Conservation (phyloP, 1,139 yeast species). For the Scheffersomyces illinoinensis region DNA sequence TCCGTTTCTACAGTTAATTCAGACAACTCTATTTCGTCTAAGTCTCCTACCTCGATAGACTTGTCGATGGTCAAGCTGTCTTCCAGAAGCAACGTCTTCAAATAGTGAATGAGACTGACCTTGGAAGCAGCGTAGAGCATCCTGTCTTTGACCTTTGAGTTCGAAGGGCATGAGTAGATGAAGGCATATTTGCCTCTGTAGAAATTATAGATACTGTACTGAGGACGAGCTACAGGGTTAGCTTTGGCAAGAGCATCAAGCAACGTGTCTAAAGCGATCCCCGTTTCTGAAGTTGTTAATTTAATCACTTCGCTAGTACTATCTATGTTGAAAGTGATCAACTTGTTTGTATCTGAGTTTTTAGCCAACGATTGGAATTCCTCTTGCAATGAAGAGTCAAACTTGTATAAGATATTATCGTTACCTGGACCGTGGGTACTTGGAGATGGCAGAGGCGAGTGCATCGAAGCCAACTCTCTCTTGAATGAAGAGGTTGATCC, state of each 20-base stretch:
- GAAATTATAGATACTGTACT: slow-evolving; percentile 59
- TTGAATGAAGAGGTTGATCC: slow-evolving; percentile 15
- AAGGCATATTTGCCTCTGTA: slow-evolving; percentile 44
- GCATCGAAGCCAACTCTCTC: slow-evolving; percentile 41
- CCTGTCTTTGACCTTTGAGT: slow-evolving; percentile 85
- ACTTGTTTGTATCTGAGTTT: slow-evolving; percentile 11
- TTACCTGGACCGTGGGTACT: slow-evolving; percentile 20
- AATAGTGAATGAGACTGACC: slow-evolving; percentile 58
- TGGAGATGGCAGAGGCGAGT: slow-evolving; percentile 8
- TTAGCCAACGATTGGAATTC: slow-evolving; percentile 21
- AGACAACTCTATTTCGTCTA: slow-evolving; percentile 58
- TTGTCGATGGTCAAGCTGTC: slow-evolving; percentile 29
- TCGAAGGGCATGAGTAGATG: slow-evolving; percentile 87
- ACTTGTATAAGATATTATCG: slow-evolving; percentile 26
- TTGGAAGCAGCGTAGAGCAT: slow-evolving; percentile 91
- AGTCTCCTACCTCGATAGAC: slow-evolving; percentile 66
- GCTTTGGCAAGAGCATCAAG: slow-evolving; percentile 18
- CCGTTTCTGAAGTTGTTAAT: slow-evolving; percentile 14
- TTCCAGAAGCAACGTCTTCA: slow-evolving; percentile 36
- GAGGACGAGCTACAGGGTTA: slow-evolving; percentile 27
- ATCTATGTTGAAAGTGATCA: slow-evolving; percentile 37
- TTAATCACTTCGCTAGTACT: slow-evolving; percentile 26
- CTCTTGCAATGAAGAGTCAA: slow-evolving; percentile 24
- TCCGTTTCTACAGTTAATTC: slow-evolving; percentile 22
- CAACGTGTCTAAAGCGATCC: slow-evolving; percentile 22